Base-by-base conservation (phyloP, 2,329 filamentous ascomycete species). In the Aspergillus ochraceoroseus region DNA sequence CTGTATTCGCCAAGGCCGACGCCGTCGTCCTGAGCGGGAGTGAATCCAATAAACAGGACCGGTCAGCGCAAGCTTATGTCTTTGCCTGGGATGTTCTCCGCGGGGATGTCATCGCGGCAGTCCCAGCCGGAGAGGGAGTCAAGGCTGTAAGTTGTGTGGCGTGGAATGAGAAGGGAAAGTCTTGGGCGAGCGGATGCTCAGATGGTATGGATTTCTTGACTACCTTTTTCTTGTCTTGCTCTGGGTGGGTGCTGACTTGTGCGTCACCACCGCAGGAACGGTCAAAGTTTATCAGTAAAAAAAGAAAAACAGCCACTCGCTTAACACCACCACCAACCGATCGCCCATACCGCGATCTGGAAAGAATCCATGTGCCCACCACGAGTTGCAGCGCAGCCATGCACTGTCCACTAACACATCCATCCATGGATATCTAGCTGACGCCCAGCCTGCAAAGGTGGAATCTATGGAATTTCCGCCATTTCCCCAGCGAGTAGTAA, bases 11-110 rank as follows among this genome's bases (percentile, higher is more conserved):
- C 1, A 74, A 79, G 19, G 80, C 77, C 48, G 90, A 95, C 64
- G 81, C 78, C 44, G 82, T 83, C 33, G 86, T 92, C 1, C 56
- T 95, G 3, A 84, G 80, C 35, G 90, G 90, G 5, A 87, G 88
- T 55, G 89, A 95, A 64, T 72, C 76, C 8, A 47, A 46, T 14
- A 51, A 55, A 32, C 48, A 44, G 1, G 48, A 45, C 14, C 38
- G 27, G 7, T 28, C 25, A 5, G 41, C 36, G 2, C 52, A 64
- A 28, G 63, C 63, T 3, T 51, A 52, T 36, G 56, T 65, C 3
- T 66, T 68, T 50, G 86, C 80, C 1, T 96, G 90, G 90, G 88
- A 95, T 66, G 68, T 94, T 13, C 62, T 95, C 39, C 83, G 76
- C 4, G 89, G 87, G 1, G 76, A 80, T 39, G 60, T 85, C 35